Conservation (phyloP, 345 rosid genomes). For the Arabidopsis suecica region DNA sequence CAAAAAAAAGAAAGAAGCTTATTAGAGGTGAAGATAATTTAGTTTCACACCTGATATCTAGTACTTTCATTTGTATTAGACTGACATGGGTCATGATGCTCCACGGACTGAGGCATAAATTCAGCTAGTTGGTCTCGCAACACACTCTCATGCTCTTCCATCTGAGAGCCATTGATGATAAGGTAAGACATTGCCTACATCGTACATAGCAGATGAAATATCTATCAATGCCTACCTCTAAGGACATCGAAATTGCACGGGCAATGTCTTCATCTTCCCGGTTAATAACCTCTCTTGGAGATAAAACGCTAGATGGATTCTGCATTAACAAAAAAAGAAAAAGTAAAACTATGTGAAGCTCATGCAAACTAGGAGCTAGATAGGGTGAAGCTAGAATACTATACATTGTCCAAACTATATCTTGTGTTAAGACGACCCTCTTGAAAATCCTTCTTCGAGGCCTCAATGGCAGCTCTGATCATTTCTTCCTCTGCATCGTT, state of each 20-base stretch:
- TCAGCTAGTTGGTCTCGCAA: slow-evolving; percentile 48
- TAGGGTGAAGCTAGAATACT: slow-evolving; percentile 16
- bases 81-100: slow-evolving; percentile 36
- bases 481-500: slow-evolving; percentile 71
- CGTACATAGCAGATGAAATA: slow-evolving; percentile 26
- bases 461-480: slow-evolving; percentile 78
- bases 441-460: slow-evolving; percentile 67
- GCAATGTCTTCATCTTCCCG: slow-evolving; percentile 75
- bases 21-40: not conserved
- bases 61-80: slow-evolving; percentile 44
- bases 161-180: slow-evolving; percentile 52
- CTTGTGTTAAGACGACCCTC: slow-evolving; percentile 33
- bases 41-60: slow-evolving; percentile 50
- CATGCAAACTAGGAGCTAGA: slow-evolving; percentile 12
- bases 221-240: slow-evolving; percentile 57
- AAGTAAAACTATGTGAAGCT: slow-evolving; percentile 1
- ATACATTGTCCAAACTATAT: slow-evolving; percentile 34
- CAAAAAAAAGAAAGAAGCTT: not conserved
- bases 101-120: slow-evolving; percentile 38
- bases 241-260: slow-evolving; percentile 73
- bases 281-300: slow-evolving; percentile 48
- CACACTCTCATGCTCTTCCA: slow-evolving; percentile 66
- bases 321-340: slow-evolving; percentile 38
- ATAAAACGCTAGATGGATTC: slow-evolving; percentile 51
- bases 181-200: slow-evolving; percentile 36